Evolutionary conservation across 2,329 filamentous ascomycete species (phyloP).

Genomic region (Alternaria hordeiaustralica): DNA sequence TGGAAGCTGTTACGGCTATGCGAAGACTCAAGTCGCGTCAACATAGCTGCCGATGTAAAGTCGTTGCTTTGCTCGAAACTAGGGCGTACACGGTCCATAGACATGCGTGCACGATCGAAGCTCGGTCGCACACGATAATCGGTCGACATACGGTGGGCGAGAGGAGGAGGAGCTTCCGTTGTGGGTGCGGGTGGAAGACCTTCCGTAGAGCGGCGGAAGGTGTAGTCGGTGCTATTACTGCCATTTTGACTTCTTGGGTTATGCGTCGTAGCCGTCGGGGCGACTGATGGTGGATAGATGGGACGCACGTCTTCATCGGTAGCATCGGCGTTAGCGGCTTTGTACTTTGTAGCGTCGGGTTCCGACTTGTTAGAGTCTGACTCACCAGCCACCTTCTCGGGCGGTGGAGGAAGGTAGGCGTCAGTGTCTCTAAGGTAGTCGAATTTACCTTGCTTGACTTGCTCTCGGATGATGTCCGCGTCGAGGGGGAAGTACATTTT

Average conservation of each 20-base stretch:
- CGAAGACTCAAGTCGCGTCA: conserved; percentile 81
- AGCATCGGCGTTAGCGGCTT: conserved; percentile 56
- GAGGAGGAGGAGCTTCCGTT: conserved; percentile 36
- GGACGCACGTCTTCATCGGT: conserved; percentile 85
- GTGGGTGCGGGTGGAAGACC: conserved; percentile 37
- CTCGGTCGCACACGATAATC: conserved; percentile 68
- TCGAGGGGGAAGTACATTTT: conserved; percentile 95
- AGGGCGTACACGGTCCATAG: conserved; percentile 82
- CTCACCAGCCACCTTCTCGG: conserved; percentile 53
- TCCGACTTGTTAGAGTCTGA: conserved; percentile 68
- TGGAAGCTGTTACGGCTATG: conserved; percentile 43
- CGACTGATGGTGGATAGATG: conserved; percentile 91
- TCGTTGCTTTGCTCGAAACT: conserved; percentile 89
- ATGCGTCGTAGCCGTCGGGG: conserved; percentile 70
- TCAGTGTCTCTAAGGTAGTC: conserved; percentile 70
- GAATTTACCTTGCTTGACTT: conserved; percentile 83
- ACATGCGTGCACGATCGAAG: conserved; percentile 85
- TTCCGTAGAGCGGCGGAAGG: conserved; percentile 54
- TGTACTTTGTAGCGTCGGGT: conserved; percentile 50
- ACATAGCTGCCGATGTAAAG: conserved; percentile 86
- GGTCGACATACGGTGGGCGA: conserved; percentile 39
- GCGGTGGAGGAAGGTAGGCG: conserved; percentile 55
- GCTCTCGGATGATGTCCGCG: conserved; percentile 93
- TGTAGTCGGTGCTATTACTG: conserved; percentile 93
- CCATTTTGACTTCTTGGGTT: conserved; percentile 86